These are phyloP conservation scores for Licmophora abbreviata DNA, from an alignment of 108 stramenopile genomes.

Conservation along the genomic window DNA sequence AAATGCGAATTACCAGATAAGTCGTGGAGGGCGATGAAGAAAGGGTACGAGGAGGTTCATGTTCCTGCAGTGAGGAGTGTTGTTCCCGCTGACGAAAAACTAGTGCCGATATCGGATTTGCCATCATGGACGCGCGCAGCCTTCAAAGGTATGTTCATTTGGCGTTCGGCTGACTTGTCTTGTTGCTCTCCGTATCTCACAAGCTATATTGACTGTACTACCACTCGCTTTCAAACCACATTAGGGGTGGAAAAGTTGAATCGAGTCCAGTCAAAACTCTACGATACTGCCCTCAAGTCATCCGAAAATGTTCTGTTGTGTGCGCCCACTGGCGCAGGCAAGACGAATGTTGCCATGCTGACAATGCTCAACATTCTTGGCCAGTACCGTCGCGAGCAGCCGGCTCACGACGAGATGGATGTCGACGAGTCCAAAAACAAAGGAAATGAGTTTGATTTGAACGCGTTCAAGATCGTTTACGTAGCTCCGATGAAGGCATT, in stretches of 20 bases:
- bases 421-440: conserved; percentile 37
- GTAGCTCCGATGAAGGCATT: conserved; percentile 99
- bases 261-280: conserved; percentile 94
- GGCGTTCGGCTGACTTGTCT: background rate
- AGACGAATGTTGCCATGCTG: conserved; percentile 92
- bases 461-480: conserved; percentile 97
- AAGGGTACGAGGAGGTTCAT: conserved; percentile 99
- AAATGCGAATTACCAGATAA: conserved; percentile 85
- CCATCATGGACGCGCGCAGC: conserved; percentile 92
- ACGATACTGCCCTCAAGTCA: conserved; percentile 72
- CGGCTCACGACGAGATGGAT: conserved; percentile 19
- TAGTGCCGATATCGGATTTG: conserved; percentile 82
- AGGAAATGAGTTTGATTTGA: conserved; percentile 70
- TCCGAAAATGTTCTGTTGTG: conserved; percentile 95
- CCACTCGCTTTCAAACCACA: background rate
- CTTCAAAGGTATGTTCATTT: conserved; percentile 48
- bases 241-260: conserved; percentile 90
- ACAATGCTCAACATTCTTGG: conserved; percentile 94
- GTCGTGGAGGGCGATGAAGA: conserved; percentile 91
- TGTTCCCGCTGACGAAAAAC: conserved; percentile 65
- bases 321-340: conserved; percentile 99
- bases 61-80: conserved; percentile 90
- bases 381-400: conserved; percentile 66
- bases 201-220: background rate
- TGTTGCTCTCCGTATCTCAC: background rate